These are phyloP conservation scores for Camellia oleifera DNA, from an alignment of 179 eudicot species.

Conservation along the genomic window DNA sequence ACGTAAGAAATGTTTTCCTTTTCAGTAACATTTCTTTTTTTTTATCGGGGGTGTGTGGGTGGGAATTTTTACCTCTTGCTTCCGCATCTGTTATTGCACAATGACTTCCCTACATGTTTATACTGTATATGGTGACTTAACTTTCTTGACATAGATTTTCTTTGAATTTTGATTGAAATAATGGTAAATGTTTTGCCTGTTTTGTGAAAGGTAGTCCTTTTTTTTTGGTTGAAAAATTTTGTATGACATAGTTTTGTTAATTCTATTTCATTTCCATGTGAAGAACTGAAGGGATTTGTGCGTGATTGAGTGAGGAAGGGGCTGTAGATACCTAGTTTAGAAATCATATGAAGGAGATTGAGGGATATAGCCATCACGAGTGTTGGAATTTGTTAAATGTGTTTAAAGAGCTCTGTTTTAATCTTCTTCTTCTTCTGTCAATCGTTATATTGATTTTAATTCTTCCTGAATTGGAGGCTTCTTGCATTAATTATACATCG, in stretches of 20 bases:
- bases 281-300: not conserved
- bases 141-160: not conserved
- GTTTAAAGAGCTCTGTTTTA: not conserved
- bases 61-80: not conserved
- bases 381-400: not conserved
- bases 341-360: not conserved
- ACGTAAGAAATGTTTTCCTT: conserved; percentile 37
- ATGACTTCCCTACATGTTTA: not conserved
- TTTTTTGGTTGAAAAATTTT: not conserved
- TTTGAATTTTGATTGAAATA: not conserved
- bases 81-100: not conserved
- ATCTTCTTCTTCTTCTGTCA: not conserved
- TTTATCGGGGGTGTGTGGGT: not conserved
- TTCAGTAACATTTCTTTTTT: not conserved
- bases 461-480: not conserved
- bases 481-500: not conserved
- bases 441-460: not conserved
- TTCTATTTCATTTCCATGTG: not conserved
- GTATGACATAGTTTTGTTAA: not conserved
- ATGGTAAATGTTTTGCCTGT: not conserved
- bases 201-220: not conserved
- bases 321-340: not conserved
- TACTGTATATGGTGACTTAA: not conserved
- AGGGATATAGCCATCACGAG: not conserved
- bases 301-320: conserved; percentile 3